A percentile compares a stretch with the other conserved stretches of the same genome.
These are phyloP conservation scores for Epichloe brachyelytri DNA, from an alignment of 2,329 filamentous ascomycete species.

Conservation along the genomic window DNA sequence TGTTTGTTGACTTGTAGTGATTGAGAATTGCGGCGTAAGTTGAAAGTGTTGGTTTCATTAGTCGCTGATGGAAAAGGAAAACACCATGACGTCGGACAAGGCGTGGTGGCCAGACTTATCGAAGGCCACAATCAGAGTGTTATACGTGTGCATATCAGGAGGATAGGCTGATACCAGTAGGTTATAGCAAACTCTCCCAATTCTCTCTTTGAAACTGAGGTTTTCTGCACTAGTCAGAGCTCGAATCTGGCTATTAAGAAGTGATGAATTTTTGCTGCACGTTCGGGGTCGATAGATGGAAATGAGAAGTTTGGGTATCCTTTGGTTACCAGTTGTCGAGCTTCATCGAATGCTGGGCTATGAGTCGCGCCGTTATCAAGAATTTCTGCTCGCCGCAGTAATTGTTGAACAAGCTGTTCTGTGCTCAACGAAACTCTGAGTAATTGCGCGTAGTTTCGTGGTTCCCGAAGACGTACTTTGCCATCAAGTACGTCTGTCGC, in stretches of 20 bases:
- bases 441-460: slow-evolving; percentile 16
- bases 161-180: slow-evolving; percentile 48
- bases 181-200: slow-evolving; percentile 46
- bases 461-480: slow-evolving; percentile 9
- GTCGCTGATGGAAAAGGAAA: slow-evolving; percentile 34
- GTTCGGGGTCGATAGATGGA: slow-evolving; percentile 14
- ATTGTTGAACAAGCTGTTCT: slow-evolving; percentile 15
- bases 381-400: slow-evolving; percentile 16
- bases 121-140: slow-evolving; percentile 57
- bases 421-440: slow-evolving; percentile 15
- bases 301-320: slow-evolving; percentile 14
- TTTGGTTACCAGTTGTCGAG: slow-evolving; percentile 11
- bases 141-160: slow-evolving; percentile 58
- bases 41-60: slow-evolving; percentile 32
- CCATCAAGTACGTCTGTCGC: slow-evolving; percentile 16
- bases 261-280: slow-evolving; percentile 14
- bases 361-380: slow-evolving; percentile 10
- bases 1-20: slow-evolving; percentile 31
- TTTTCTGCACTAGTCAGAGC: slow-evolving; percentile 13
- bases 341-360: slow-evolving; percentile 18
- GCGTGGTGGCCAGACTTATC: slow-evolving; percentile 34
- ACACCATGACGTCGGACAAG: slow-evolving; percentile 39
- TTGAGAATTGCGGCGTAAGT: slow-evolving; percentile 37
- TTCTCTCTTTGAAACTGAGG: slow-evolving; percentile 19
- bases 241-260: slow-evolving; percentile 19